These are phyloP conservation scores for Sanghuangporus sanghuang DNA, from an alignment of 1,284 basidiomycete species.

Conservation along the genomic window DNA sequence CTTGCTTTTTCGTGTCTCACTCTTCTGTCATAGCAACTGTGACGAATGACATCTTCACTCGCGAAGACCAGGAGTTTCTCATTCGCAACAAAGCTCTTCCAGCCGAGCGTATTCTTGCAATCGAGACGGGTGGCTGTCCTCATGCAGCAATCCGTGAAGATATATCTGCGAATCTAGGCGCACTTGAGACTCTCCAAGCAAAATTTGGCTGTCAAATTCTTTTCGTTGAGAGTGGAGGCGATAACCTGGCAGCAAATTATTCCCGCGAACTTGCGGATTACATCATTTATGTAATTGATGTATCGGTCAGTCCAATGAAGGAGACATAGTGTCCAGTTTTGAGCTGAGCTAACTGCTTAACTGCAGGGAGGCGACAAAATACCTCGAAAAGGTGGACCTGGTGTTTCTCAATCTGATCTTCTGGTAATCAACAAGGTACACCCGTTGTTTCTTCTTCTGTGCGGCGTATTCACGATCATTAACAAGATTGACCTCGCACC, in stretches of 20 bases:
- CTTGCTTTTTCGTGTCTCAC: not conserved
- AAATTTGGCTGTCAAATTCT: constrained; percentile 80
- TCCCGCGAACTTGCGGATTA: constrained; percentile 95
- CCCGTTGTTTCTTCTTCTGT: constrained; percentile 1
- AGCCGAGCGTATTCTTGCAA: constrained; percentile 84
- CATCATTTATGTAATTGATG: constrained; percentile 92
- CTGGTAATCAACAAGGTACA: constrained; percentile 90
- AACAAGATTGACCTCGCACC: constrained; percentile 87
- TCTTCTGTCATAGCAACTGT: constrained; percentile 64
- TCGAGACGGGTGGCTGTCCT: constrained; percentile 95
- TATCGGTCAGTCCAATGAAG: constrained; percentile 45
- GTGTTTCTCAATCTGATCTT: constrained; percentile 93
- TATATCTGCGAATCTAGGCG: constrained; percentile 94
- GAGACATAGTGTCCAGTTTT: constrained; percentile 8
- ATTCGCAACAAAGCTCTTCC: constrained; percentile 90
- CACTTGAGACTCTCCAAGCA: constrained; percentile 93
- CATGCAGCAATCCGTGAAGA: constrained; percentile 97
- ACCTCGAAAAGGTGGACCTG: constrained; percentile 95
- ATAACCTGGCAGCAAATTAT: constrained; percentile 95
- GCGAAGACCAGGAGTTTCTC: constrained; percentile 96
- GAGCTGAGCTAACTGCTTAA: not conserved
- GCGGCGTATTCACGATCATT: not conserved
- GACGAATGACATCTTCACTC: constrained; percentile 96
- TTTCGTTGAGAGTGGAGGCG: constrained; percentile 94
- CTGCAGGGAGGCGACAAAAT: constrained; percentile 92